These are phyloP conservation scores for Trichoderma aggressivum DNA, from an alignment of 2,329 filamentous ascomycete genomes.

Conservation along the genomic window DNA sequence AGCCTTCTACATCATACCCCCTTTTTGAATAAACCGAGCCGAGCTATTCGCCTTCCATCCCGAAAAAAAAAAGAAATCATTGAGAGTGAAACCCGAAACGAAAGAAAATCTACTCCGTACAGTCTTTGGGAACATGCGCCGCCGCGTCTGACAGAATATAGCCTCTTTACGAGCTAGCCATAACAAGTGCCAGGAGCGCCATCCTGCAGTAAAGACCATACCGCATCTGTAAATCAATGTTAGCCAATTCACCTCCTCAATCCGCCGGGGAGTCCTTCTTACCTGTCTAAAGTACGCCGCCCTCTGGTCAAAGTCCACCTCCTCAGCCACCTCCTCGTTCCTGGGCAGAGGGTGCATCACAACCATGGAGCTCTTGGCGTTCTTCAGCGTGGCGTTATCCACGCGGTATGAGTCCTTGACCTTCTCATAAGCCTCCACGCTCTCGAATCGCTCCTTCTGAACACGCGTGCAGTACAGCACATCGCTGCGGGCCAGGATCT, in stretches of 20 bases:
- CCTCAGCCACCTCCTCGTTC: conserved; percentile 89
- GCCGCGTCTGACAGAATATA: conserved; percentile 10
- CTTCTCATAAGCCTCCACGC: conserved; percentile 72
- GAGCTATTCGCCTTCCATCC: background rate
- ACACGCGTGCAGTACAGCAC: conserved; percentile 96
- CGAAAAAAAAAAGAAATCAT: background rate
- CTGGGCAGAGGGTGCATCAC: conserved; percentile 94
- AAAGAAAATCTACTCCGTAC: conserved; percentile 6
- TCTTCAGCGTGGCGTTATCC: conserved; percentile 83
- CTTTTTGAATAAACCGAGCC: background rate
- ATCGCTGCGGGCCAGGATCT: conserved; percentile 82
- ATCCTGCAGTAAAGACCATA: conserved; percentile 98
- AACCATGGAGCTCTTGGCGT: conserved; percentile 89
- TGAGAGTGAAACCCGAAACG: conserved; percentile 12
- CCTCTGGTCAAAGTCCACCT: conserved; percentile 95
- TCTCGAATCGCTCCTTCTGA: conserved; percentile 93
- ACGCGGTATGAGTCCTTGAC: conserved; percentile 88
- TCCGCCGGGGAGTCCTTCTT: conserved; percentile 40
- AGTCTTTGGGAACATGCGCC: background rate
- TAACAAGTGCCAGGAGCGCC: conserved; percentile 90
- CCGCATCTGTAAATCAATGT: conserved; percentile 68
- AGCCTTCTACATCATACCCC: conserved; percentile 4
- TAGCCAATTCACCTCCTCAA: conserved; percentile 33
- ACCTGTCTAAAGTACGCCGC: conserved; percentile 99
- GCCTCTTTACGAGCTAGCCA: conserved; percentile 46